phyloP scores from a whole-genome alignment of 2,329 filamentous ascomycete species.

The Xylaria sp. region DNA sequence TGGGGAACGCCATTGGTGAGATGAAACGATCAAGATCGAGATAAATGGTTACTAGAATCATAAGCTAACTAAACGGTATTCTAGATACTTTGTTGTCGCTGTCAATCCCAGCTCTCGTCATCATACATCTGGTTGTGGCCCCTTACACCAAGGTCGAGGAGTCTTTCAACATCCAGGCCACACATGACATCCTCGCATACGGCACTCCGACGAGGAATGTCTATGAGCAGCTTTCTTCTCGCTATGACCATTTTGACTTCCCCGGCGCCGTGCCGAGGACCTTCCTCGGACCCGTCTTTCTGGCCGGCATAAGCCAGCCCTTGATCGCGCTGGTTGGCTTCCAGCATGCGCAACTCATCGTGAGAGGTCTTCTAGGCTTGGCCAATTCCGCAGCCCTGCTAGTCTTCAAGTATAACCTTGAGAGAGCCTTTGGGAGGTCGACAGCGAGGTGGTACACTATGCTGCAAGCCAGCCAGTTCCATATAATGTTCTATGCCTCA shows the following conservation, averaged over 20 bases:
- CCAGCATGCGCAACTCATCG: slow-evolving; percentile 68
- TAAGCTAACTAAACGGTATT: slow-evolving; percentile 14
- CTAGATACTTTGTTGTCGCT: slow-evolving; percentile 63
- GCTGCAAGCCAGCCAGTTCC: slow-evolving; percentile 87
- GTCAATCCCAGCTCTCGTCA: slow-evolving; percentile 70
- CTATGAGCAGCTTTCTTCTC: slow-evolving; percentile 63
- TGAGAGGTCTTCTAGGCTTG: slow-evolving; percentile 80
- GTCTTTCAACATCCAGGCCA: slow-evolving; percentile 96
- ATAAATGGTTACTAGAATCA: neutral
- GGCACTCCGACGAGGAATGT: slow-evolving; percentile 74
- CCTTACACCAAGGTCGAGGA: slow-evolving; percentile 99
- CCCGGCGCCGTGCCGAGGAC: slow-evolving; percentile 91
- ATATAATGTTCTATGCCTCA: slow-evolving; percentile 91
- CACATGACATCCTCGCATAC: slow-evolving; percentile 87
- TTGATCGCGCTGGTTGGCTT: slow-evolving; percentile 68
- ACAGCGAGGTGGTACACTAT: slow-evolving; percentile 82
- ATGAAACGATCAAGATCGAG: slow-evolving; percentile 3
- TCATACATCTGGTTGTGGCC: slow-evolving; percentile 76
- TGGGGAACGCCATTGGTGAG: slow-evolving; percentile 45
- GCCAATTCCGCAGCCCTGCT: slow-evolving; percentile 78
- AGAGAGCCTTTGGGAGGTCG: slow-evolving; percentile 72
- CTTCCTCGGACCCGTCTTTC: slow-evolving; percentile 82
- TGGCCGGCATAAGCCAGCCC: slow-evolving; percentile 79
- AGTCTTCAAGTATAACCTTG: slow-evolving; percentile 72
- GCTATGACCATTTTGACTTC: slow-evolving; percentile 92